These are phyloP conservation scores for Agrocybe pediades DNA, from an alignment of 768 basidiomycete species.

Conservation along the genomic window DNA sequence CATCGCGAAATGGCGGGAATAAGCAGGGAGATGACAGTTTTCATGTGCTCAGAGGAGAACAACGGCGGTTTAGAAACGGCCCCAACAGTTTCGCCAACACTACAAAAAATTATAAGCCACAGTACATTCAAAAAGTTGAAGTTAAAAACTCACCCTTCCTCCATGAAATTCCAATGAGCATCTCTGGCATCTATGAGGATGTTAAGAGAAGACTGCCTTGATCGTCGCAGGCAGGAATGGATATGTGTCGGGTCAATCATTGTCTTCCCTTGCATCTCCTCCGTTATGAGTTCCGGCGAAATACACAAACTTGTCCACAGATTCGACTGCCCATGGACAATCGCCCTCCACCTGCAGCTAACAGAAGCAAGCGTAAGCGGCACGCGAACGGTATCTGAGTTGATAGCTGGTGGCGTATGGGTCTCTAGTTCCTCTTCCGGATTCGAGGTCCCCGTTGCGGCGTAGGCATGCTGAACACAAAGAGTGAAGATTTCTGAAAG, in stretches of 20 bases:
- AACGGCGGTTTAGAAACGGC: slow-evolving; percentile 31
- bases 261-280: neutral
- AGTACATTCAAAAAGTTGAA: slow-evolving; percentile 1
- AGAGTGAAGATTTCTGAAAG: slow-evolving; percentile 58
- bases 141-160: slow-evolving; percentile 42
- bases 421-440: slow-evolving; percentile 16
- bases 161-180: slow-evolving; percentile 58
- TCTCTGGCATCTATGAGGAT: slow-evolving; percentile 63
- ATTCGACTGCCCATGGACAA: slow-evolving; percentile 48
- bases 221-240: slow-evolving; percentile 43
- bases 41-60: slow-evolving; percentile 48
- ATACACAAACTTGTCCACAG: slow-evolving; percentile 61
- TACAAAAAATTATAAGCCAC: slow-evolving; percentile 13
- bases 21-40: slow-evolving; percentile 44
- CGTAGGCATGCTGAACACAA: slow-evolving; percentile 35
- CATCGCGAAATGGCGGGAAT: slow-evolving; percentile 54
- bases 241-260: slow-evolving; percentile 39
- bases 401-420: slow-evolving; percentile 32
- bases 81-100: slow-evolving; percentile 26
- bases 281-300: slow-evolving; percentile 37
- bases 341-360: slow-evolving; percentile 50
- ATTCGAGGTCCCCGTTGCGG: slow-evolving; percentile 11
- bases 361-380: slow-evolving; percentile 52
- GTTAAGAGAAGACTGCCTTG: slow-evolving; percentile 49
- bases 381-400: slow-evolving; percentile 39